A percentile compares a stretch with the other conserved stretches of the same genome.
phyloP scores from a whole-genome alignment of 2,329 filamentous ascomycete species.

The Monilinia fructicola region DNA sequence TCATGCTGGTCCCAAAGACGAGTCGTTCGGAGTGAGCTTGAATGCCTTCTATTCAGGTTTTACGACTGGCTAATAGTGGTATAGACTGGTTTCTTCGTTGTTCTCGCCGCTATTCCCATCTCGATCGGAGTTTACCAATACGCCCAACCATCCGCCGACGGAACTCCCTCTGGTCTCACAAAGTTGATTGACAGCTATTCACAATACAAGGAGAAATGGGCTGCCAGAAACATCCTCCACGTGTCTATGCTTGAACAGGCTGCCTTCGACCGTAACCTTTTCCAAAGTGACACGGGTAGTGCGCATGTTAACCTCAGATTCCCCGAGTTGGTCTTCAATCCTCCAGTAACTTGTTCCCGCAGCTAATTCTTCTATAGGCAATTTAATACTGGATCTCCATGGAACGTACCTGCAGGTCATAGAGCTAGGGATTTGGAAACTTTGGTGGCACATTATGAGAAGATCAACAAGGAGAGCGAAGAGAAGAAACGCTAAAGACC shows the following conservation, averaged over 20 bases:
- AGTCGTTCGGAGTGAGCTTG: constrained; percentile 51
- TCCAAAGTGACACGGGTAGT: constrained; percentile 48
- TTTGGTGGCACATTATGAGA: constrained; percentile 62
- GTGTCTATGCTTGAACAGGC: constrained; percentile 62
- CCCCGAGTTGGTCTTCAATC: constrained; percentile 57
- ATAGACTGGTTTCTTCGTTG: constrained; percentile 50
- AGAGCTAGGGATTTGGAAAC: constrained; percentile 56
- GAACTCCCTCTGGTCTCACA: constrained; percentile 47
- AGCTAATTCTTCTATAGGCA: constrained; percentile 47
- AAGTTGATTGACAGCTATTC: constrained; percentile 55
- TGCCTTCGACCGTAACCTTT: constrained; percentile 60
- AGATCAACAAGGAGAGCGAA: constrained; percentile 55
- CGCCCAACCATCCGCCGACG: constrained; percentile 43
- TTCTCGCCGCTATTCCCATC: constrained; percentile 47
- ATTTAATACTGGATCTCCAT: constrained; percentile 62
- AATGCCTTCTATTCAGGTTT: neutral
- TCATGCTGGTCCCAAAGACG: constrained; percentile 45
- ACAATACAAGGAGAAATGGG: constrained; percentile 52
- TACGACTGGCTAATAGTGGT: constrained; percentile 30
- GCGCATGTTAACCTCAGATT: constrained; percentile 55
- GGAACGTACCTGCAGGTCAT: constrained; percentile 63
- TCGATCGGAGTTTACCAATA: constrained; percentile 47
- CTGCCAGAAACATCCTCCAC: constrained; percentile 59
- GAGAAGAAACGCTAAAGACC: constrained; percentile 46
- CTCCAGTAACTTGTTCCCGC: neutral